These are phyloP conservation scores for Pseudotsuga menziesii DNA, from an alignment of 75 land plant genomes.

Conservation along the genomic window DNA sequence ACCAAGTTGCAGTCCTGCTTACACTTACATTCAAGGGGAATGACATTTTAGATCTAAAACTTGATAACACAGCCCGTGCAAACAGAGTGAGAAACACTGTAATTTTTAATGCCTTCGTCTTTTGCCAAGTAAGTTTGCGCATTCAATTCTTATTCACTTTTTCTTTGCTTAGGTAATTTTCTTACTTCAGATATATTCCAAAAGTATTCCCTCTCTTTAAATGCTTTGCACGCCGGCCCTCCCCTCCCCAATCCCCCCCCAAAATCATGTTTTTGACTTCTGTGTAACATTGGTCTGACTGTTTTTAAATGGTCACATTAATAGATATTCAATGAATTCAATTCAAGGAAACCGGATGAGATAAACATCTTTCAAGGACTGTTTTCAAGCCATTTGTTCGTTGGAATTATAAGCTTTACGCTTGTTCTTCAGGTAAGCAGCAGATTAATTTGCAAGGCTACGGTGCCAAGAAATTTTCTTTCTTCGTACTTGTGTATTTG, in stretches of 20 bases:
- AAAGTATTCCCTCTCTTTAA: too few relatives aligned
- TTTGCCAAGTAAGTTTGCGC: slow-evolving; percentile 69
- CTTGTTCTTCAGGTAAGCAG: slow-evolving; percentile 59
- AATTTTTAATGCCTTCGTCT: slow-evolving; percentile 87
- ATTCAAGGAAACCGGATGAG: slow-evolving; percentile 86
- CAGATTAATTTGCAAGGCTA: background rate
- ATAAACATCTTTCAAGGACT: slow-evolving; percentile 75
- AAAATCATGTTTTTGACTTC: too few relatives aligned
- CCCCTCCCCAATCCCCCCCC: too few relatives aligned
- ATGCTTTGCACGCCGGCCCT: too few relatives aligned
- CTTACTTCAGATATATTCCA: too few relatives aligned
- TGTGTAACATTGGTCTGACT: too few relatives aligned
- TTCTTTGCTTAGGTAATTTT: too few relatives aligned
- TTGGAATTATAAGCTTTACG: slow-evolving; percentile 63
- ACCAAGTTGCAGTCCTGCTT: slow-evolving; percentile 76
- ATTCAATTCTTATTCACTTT: too few relatives aligned
- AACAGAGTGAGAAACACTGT: slow-evolving; percentile 60
- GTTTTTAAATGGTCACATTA: background rate
- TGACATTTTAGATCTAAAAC: slow-evolving; percentile 36
- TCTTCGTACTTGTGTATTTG: too few relatives aligned
- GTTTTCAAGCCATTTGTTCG: slow-evolving; percentile 53
- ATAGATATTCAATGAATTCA: slow-evolving; percentile 93
- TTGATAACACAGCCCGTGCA: slow-evolving; percentile 27
- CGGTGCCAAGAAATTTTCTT: background rate
- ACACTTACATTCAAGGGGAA: slow-evolving; percentile 68